These are phyloP conservation scores for Pythium aquatile DNA, from an alignment of 352 stramenopile species.

Conservation along the genomic window DNA sequence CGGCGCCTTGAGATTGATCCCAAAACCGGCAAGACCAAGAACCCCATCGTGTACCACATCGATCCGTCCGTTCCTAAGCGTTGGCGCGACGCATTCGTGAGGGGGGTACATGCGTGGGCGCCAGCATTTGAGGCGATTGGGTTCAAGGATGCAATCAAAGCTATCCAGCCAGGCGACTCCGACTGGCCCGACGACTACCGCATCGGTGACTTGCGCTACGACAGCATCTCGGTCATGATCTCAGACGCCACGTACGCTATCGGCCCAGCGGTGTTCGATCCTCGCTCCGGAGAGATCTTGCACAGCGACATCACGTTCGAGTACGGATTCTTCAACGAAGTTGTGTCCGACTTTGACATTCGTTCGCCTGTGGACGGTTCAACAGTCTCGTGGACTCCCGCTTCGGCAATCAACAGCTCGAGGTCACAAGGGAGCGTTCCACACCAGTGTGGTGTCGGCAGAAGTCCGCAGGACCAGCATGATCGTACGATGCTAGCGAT, in stretches of 20 bases:
- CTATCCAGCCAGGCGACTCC: conserved; percentile 55
- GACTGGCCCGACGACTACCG: conserved; percentile 82
- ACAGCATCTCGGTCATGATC: conserved; percentile 86
- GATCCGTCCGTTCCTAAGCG: conserved; percentile 74
- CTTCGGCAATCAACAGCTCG: conserved; percentile 3
- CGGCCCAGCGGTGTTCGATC: conserved; percentile 67
- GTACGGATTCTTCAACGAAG: conserved; percentile 82
- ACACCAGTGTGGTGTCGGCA: conserved; percentile 44
- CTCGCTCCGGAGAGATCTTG: conserved; percentile 82
- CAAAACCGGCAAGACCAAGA: conserved; percentile 33
- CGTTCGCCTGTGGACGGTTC: conserved; percentile 39
- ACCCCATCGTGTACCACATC: conserved; percentile 80
- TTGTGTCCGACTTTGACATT: conserved; percentile 52
- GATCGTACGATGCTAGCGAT: conserved; percentile 43
- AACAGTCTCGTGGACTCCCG: not conserved
- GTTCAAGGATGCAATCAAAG: conserved; percentile 68
- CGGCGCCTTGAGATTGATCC: conserved; percentile 53
- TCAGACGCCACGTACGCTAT: conserved; percentile 73
- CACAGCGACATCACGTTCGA: conserved; percentile 86
- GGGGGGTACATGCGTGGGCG: conserved; percentile 73
- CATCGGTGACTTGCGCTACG: conserved; percentile 83
- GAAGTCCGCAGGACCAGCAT: conserved; percentile 34
- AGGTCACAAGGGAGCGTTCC: not conserved
- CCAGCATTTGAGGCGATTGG: conserved; percentile 76
- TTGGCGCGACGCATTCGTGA: conserved; percentile 60